phyloP scores from a whole-genome alignment of 345 rosid species.

The Passiflora organensis region DNA sequence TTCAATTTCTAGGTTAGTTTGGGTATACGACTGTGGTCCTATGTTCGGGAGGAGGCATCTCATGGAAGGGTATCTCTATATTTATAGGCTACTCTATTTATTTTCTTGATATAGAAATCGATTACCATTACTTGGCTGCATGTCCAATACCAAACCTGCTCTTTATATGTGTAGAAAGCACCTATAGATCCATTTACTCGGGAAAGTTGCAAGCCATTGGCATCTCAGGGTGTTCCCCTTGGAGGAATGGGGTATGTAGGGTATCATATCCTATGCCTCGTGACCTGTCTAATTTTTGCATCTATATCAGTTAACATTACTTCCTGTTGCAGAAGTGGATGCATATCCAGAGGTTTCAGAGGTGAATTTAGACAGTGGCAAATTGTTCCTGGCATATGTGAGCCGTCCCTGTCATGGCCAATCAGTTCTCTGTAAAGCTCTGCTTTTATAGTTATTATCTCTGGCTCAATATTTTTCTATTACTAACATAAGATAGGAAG shows the following conservation, averaged over 20 bases:
- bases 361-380: slow-evolving; percentile 98
- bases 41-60: slow-evolving; percentile 93
- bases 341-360: slow-evolving; percentile 95
- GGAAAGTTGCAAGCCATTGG: slow-evolving; percentile 90
- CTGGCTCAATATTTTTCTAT: not conserved
- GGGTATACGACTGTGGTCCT: slow-evolving; percentile 92
- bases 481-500: too few relatives aligned
- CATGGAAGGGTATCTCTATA: slow-evolving; percentile 99
- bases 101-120: not conserved
- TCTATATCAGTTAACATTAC: slow-evolving; percentile 9
- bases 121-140: slow-evolving; percentile 5
- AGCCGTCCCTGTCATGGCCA: slow-evolving; percentile 95
- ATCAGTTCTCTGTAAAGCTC: slow-evolving; percentile 85
- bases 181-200: slow-evolving; percentile 94
- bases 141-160: slow-evolving; percentile 5
- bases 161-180: slow-evolving; percentile 70
- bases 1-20: slow-evolving; percentile 53
- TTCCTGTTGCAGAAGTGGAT: slow-evolving; percentile 69
- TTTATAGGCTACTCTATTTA: slow-evolving; percentile 15
- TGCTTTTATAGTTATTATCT: slow-evolving; percentile 15
- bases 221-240: slow-evolving; percentile 93
- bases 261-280: slow-evolving; percentile 13
- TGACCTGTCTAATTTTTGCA: slow-evolving; percentile 1
- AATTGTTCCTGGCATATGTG: slow-evolving; percentile 78
- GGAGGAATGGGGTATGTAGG: slow-evolving; percentile 94